A percentile compares a stretch with the other conserved stretches of the same genome.
These are phyloP conservation scores for Calamus simplicifolius DNA, from an alignment of 176 grass and related monocot genomes.

Conservation along the genomic window DNA sequence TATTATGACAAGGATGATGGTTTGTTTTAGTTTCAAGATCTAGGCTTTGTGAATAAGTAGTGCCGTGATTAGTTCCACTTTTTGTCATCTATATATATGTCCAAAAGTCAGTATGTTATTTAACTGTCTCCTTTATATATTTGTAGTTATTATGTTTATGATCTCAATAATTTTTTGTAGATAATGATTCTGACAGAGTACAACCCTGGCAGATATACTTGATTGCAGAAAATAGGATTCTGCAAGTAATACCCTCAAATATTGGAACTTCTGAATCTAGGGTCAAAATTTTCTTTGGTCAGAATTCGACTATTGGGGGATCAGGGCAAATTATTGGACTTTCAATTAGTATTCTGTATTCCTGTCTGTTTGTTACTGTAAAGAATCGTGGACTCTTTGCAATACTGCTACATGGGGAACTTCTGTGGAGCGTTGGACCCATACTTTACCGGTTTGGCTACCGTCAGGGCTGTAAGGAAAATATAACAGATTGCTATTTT, in stretches of 20 bases:
- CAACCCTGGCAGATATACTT: conserved; percentile 54
- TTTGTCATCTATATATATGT: too few species aligned
- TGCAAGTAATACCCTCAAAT: conserved; percentile 45
- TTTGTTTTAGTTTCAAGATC: too few species aligned
- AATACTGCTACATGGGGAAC: conserved; percentile 29
- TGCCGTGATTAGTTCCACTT: too few species aligned
- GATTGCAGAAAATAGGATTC: conserved; percentile 53
- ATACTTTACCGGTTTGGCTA: conserved; percentile 27
- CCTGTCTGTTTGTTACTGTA: conserved; percentile 56
- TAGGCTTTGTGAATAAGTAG: too few species aligned
- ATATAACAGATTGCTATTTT: conserved; percentile 52
- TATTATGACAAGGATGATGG: too few species aligned
- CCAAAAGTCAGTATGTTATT: neutral
- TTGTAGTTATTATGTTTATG: neutral
- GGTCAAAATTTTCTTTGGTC: conserved; percentile 41
- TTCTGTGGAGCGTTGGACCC: conserved; percentile 62
- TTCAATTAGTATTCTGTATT: conserved; percentile 23
- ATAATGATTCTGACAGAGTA: neutral
- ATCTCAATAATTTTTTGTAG: neutral
- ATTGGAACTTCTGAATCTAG: conserved; percentile 17
- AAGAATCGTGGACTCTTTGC: conserved; percentile 55
- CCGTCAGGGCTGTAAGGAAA: conserved; percentile 41
- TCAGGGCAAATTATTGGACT: conserved; percentile 62
- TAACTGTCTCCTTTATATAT: too few species aligned
- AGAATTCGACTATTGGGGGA: conserved; percentile 27